phyloP scores from a whole-genome alignment of 2,329 filamentous ascomycete species.

The Cladosporium sp. region DNA sequence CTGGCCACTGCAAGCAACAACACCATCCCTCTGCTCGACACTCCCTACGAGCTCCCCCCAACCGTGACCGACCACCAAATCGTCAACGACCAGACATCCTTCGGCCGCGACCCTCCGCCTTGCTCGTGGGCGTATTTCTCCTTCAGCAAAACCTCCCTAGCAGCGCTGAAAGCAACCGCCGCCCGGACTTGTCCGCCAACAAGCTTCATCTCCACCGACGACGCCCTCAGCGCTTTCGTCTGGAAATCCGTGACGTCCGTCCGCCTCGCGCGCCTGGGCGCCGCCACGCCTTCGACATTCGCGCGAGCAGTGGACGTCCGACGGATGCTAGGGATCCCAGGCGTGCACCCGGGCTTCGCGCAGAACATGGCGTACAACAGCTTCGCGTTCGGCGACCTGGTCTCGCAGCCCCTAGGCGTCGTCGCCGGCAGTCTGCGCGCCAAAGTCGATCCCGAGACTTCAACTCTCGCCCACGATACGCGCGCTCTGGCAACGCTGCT shows the following conservation, averaged over 20 bases:
- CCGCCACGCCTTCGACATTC: conserved; percentile 36
- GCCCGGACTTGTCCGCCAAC: neutral
- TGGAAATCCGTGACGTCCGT: conserved; percentile 38
- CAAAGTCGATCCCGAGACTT: conserved; percentile 39
- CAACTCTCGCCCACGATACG: conserved; percentile 39
- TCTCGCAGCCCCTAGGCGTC: conserved; percentile 35
- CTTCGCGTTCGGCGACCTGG: conserved; percentile 31
- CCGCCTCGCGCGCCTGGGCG: conserved; percentile 40
- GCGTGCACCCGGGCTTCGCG: conserved; percentile 51
- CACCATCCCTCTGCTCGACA: neutral
- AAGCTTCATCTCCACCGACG: conserved; percentile 3
- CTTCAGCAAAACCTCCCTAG: neutral
- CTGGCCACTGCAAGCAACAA: neutral
- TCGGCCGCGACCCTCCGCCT: neutral
- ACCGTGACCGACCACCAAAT: neutral
- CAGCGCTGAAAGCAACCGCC: neutral
- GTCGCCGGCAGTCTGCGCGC: conserved; percentile 43
- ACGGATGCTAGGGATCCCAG: conserved; percentile 42
- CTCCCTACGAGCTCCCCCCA: neutral
- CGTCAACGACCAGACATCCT: neutral
- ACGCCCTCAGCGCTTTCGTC: conserved; percentile 7
- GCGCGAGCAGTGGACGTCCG: conserved; percentile 54
- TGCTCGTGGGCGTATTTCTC: conserved; percentile 4
- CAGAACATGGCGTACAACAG: conserved; percentile 50
- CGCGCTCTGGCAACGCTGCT: conserved; percentile 47